Base-by-base conservation (phyloP, 140 eudicot species). In the Stevia rebaudiana region DNA sequence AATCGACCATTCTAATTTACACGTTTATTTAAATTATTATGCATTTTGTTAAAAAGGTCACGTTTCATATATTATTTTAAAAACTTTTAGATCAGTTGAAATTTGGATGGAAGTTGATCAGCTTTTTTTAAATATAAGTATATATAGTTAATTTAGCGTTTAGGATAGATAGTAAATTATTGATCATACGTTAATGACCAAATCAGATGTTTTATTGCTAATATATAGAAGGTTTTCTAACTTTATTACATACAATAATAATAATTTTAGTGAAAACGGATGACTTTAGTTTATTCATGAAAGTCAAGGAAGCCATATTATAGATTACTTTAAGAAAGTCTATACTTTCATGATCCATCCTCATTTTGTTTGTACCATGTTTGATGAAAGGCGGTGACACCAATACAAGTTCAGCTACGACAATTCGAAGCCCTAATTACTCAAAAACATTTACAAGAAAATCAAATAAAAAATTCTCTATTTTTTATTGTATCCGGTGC, bases 401-500 rank as follows among this genome's bases (percentile, higher is more conserved):
- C 96, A 68, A 35, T 85, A 7, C 80, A 85, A 53, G 79, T 40
- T 24, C 96, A 85, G 60, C 61, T 88, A 4, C 73, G 80, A 72
- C 90, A 85, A 71, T 85, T 85, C 65, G 22, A 63, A 72, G 21
- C 74, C 6, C 79, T 88, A 43, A 48, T 78, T 18, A 21, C 48
- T 4, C 75, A 78, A 60, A 74, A 76, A 18, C 72, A 54, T 15
- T 36, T 85, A 21, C 69, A 46, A 41, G 76, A 16, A 47, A 74
- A 76, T 12, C 82, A 66, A 48, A 41, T 71, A 1, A 12, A 41
- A 47, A 28, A 71, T 2, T 82, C 94, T 9, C 18, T 88, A 16
- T 73, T 80, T 72, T 74, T 88, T 19, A 16, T 88, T 1, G 90
- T 74, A 35, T 80, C 94, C 1, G 94, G 94, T 54, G 69, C 82